Evolutionary conservation across 139 green algal species (phyloP), one percentile per base, ranked within the genome.

Genomic region (Chlamydomonas schloesseri): DNA sequence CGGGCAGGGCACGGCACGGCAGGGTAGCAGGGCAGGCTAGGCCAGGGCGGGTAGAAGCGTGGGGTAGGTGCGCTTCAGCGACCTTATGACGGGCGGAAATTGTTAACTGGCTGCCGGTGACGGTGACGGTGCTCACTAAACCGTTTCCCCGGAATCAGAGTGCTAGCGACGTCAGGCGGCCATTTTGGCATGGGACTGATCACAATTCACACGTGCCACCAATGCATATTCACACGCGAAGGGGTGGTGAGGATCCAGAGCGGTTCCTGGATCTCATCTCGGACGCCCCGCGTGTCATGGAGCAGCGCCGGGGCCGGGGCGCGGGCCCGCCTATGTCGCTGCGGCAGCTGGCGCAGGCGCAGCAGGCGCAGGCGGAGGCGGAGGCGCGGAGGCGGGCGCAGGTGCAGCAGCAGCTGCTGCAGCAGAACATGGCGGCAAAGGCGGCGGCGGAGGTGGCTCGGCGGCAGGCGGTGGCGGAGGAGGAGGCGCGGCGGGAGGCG

Each of bases 261-360:
- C 47, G 70, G 67, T 85, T 85, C 28, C 67, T 85, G 21, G 34
- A 69, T 23, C 47, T 85, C 26, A 31, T 85, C 47, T 68, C 79
- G 0, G 46, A 67, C 8, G 65, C 67, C 18, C 79, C 79, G 23
- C n/a, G 31, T 2, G 23, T 77, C 14, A 21, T 85, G 58, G 62
- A 50, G 42, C 60, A 15, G 60, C 55, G 75, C 24, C 75, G 74
- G 15, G 33, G 60, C 60, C 21, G 18, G 60, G 8, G 18, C 23
- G 18, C 55, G 55, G 55, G 20, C 8, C 55, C 55, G 55, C 55
- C 55, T 11, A 11, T 62, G 55, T 23, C 55, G 55, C 69, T 13
- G 11, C 69, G 10, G 20, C 34, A 18, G 34, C 42, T 11, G 46
- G 55, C 47, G 46, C 64, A n/a, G 46, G 46, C 3, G 23, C 78